Percentiles rank a stretch among this genome's conserved stretches.
Evolutionary conservation across 805 yeast species (phyloP).

Genomic region (Zygoascus bituminiphila): DNA sequence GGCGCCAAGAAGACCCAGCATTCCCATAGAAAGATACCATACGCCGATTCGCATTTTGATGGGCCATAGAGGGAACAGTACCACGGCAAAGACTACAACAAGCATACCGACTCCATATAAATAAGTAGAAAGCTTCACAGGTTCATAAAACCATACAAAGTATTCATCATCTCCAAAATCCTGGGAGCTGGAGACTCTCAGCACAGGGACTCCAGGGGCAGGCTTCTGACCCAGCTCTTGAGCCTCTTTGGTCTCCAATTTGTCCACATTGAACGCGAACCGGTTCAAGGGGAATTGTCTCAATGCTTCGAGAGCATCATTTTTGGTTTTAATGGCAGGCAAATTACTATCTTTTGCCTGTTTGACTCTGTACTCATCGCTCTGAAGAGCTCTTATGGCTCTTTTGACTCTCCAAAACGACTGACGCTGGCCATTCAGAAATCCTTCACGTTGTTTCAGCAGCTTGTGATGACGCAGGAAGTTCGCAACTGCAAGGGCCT

Average conservation of each 20-base stretch:
- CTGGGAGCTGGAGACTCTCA: conserved; percentile 31
- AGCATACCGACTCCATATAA: conserved; percentile 58
- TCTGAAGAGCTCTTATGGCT: conserved; percentile 64
- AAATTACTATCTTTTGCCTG: conserved; percentile 38
- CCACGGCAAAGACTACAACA: conserved; percentile 51
- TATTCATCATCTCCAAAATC: conserved; percentile 41
- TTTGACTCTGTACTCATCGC: conserved; percentile 57
- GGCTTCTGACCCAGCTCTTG: conserved; percentile 68
- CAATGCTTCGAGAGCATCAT: conserved; percentile 55
- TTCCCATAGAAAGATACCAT: conserved; percentile 77
- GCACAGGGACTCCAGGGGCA: conserved; percentile 46
- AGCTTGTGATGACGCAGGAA: conserved; percentile 54
- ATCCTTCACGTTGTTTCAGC: conserved; percentile 78
- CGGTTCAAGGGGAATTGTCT: conserved; percentile 63
- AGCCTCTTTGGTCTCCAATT: conserved; percentile 49
- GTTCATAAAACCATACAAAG: conserved; percentile 75
- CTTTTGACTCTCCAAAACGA: conserved; percentile 78
- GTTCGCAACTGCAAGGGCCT: conserved; percentile 61
- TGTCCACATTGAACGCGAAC: conserved; percentile 66
- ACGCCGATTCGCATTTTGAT: conserved; percentile 77
- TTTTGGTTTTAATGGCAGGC: conserved; percentile 43
- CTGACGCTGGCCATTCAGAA: conserved; percentile 57
- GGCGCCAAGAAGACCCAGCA: conserved; percentile 61
- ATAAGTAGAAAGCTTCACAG: conserved; percentile 57
- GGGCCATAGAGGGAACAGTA: conserved; percentile 95